A percentile compares a stretch with the other conserved stretches of the same genome.
Conservation (phyloP, 2,329 filamentous ascomycete genomes). For the Ceratocystis papillata region DNA sequence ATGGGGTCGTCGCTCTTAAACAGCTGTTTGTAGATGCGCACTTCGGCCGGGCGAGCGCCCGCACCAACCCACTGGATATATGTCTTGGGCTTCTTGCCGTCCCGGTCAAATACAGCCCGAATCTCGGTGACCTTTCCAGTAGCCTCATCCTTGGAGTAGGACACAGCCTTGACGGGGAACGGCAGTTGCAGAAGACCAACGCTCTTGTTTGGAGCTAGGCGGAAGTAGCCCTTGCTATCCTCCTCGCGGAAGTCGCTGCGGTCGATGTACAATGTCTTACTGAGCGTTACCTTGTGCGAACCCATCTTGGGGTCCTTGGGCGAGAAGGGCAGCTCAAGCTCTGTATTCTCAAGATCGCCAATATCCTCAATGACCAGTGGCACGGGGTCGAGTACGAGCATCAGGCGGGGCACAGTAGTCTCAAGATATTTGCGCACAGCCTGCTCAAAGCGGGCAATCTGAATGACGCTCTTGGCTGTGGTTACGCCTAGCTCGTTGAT, state of each 20-base stretch:
- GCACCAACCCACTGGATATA: constrained; percentile 80
- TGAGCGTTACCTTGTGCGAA: constrained; percentile 51
- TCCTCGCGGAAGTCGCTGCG: constrained; percentile 66
- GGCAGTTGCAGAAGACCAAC: constrained; percentile 65
- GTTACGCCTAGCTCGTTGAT: constrained; percentile 87
- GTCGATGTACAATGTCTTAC: constrained; percentile 75
- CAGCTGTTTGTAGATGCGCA: constrained; percentile 66
- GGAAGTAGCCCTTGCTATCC: constrained; percentile 67
- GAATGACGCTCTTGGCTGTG: constrained; percentile 66
- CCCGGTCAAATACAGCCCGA: constrained; percentile 53
- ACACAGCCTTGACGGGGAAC: constrained; percentile 58
- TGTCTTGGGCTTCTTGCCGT: constrained; percentile 63
- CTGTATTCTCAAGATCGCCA: constrained; percentile 50
- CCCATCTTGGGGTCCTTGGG: constrained; percentile 65
- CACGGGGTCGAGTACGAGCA: constrained; percentile 80
- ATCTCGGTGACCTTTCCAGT: constrained; percentile 58
- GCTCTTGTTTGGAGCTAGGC: constrained; percentile 63
- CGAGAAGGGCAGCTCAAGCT: constrained; percentile 67
- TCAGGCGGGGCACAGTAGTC: constrained; percentile 73
- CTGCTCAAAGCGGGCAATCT: constrained; percentile 74
- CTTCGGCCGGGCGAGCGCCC: constrained; percentile 58
- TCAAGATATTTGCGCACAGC: constrained; percentile 79
- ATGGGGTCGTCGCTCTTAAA: constrained; percentile 82
- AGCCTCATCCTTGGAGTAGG: constrained; percentile 55
- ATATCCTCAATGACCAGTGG: constrained; percentile 72